Percentiles rank a stretch among this genome's conserved stretches.
Conservation (phyloP, 2,329 filamentous ascomycete genomes). For the Penicillium sp. region DNA sequence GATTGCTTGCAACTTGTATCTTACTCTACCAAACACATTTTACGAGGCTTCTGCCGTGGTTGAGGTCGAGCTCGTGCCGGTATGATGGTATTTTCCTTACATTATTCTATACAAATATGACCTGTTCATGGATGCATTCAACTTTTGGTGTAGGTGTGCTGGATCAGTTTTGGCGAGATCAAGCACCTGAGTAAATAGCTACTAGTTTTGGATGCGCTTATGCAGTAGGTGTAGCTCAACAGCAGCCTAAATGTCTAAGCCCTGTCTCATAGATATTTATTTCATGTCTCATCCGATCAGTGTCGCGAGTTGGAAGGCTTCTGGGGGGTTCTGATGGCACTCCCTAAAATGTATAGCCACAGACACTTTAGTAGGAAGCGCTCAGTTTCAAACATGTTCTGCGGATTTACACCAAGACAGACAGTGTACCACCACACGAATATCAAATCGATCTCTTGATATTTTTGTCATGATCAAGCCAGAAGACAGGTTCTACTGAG, state of each 20-base stretch:
- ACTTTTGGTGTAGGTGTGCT: not conserved
- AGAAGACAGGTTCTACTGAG: constrained; percentile 12
- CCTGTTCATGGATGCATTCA: not conserved
- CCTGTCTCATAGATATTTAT: not conserved
- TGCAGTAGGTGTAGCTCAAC: not conserved
- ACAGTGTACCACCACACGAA: not conserved
- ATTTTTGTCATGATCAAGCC: not conserved
- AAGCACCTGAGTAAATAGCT: not conserved
- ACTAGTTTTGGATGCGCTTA: not conserved
- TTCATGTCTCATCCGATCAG: not conserved
- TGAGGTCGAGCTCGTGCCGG: constrained; percentile 1
- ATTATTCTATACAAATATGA: constrained; percentile 13
- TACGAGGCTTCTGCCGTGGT: constrained; percentile 22
- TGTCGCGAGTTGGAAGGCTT: not conserved
- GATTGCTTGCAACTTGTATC: constrained; percentile 34
- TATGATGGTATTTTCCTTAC: constrained; percentile 8
- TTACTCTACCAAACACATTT: constrained; percentile 33
- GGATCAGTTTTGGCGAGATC: not conserved
- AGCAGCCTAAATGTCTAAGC: not conserved
- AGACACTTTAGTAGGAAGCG: not conserved
- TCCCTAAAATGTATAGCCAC: not conserved
- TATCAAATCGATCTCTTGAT: not conserved
- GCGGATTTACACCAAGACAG: not conserved
- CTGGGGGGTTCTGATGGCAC: not conserved
- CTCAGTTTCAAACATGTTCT: not conserved